These are phyloP conservation scores for Cenococcum geophilum DNA, from an alignment of 495 filamentous ascomycete genomes.

Conservation along the genomic window DNA sequence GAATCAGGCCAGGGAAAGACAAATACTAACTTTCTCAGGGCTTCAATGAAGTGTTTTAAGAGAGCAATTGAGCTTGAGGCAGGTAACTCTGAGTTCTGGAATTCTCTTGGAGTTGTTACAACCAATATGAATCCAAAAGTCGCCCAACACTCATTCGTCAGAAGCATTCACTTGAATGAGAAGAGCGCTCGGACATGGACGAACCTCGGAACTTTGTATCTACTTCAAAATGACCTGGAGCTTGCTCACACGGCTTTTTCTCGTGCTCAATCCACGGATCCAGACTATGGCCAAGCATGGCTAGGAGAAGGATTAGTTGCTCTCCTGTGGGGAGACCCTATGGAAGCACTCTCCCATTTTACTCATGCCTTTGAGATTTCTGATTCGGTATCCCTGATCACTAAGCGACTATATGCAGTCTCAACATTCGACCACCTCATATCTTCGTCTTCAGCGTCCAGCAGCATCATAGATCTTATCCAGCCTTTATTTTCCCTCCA, in stretches of 20 bases:
- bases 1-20: conserved; percentile 36
- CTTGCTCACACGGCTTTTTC: conserved; percentile 86
- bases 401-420: conserved; percentile 68
- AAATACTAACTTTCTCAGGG: conserved; percentile 61
- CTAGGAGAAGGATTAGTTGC: conserved; percentile 86
- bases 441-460: conserved; percentile 47
- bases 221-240: conserved; percentile 72
- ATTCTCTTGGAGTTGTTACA: conserved; percentile 85
- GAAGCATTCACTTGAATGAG: conserved; percentile 89
- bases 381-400: conserved; percentile 60
- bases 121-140: conserved; percentile 76
- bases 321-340: conserved; percentile 59
- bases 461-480: conserved; percentile 56
- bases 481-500: conserved; percentile 82
- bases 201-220: conserved; percentile 80
- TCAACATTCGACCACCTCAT: conserved; percentile 75
- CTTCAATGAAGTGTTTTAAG: conserved; percentile 90
- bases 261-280: conserved; percentile 85
- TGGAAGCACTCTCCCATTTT: conserved; percentile 76
- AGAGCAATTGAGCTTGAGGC: conserved; percentile 92
- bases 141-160: conserved; percentile 89
- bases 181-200: conserved; percentile 76
- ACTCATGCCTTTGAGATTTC: conserved; percentile 95
- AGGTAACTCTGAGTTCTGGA: conserved; percentile 96
- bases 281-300: conserved; percentile 89